phyloP scores from a whole-genome alignment of 768 basidiomycete genomes.

The Mycena polygramma region DNA sequence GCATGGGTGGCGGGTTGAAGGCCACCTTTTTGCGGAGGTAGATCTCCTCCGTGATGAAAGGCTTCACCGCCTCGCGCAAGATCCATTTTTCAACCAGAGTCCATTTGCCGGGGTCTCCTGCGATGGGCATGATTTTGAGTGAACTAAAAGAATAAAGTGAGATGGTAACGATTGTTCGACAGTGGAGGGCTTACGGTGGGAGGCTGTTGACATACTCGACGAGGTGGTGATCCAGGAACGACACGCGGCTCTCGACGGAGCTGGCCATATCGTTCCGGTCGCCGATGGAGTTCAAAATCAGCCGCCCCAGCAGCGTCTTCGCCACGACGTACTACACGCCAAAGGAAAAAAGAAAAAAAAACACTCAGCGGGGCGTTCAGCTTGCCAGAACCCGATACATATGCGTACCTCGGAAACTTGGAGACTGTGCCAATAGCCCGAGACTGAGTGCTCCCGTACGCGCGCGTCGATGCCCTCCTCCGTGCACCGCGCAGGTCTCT shows the following conservation, averaged over 20 bases:
- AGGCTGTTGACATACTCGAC: background rate
- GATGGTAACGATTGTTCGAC: background rate
- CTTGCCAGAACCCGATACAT: too few species aligned
- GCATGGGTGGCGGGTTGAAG: constrained; percentile 30
- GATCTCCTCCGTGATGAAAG: constrained; percentile 38
- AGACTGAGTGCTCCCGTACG: too few species aligned
- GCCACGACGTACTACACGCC: constrained; percentile 14
- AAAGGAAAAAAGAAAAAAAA: too few species aligned
- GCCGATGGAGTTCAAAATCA: constrained; percentile 21
- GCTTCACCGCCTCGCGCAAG: constrained; percentile 34
- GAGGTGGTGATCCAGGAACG: constrained; percentile 32
- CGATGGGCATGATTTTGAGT: constrained; percentile 23
- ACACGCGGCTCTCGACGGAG: constrained; percentile 32
- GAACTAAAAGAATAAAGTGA: background rate
- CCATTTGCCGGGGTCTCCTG: constrained; percentile 26
- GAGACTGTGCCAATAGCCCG: too few species aligned
- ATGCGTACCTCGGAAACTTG: too few species aligned
- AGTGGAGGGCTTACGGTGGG: background rate
- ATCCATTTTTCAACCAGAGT: constrained; percentile 37
- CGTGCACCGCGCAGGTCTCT: too few species aligned
- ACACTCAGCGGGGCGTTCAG: too few species aligned
- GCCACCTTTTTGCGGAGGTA: constrained; percentile 29
- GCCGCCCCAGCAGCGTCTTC: constrained; percentile 15
- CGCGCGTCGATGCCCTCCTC: too few species aligned
- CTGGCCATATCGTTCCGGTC: constrained; percentile 33